phyloP scores from a whole-genome alignment of 2,329 filamentous ascomycete species.

The Xylaria sp. region DNA sequence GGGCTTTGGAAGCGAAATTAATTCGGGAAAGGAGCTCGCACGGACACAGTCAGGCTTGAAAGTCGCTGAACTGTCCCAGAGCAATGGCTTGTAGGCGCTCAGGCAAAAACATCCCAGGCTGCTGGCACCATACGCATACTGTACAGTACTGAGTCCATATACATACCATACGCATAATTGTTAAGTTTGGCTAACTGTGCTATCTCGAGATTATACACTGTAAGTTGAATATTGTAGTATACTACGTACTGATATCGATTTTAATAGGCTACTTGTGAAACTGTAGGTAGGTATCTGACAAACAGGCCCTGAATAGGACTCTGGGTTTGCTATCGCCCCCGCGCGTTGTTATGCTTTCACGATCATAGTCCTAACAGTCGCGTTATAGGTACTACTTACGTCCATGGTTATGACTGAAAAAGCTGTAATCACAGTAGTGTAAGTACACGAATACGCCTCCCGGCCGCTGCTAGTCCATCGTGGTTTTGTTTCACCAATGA shows the following conservation, averaged over 20 bases:
- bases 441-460: neutral
- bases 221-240: neutral
- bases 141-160: neutral
- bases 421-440: too few relatives aligned
- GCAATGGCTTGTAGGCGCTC: neutral
- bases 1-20: conserved; percentile 1
- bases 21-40: conserved; percentile 1
- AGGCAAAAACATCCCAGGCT: neutral
- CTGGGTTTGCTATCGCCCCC: neutral
- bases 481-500: neutral
- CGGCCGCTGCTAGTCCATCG: neutral
- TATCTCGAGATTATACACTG: neutral
- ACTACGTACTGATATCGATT: neutral
- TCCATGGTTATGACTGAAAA: too few relatives aligned
- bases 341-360: conserved; percentile 8
- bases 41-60: neutral
- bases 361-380: neutral
- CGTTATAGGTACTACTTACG: too few relatives aligned
- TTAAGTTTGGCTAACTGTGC: neutral
- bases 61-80: neutral
- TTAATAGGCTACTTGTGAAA: neutral
- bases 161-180: neutral
- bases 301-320: neutral
- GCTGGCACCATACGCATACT: conserved; percentile 8
- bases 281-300: neutral